Base-by-base conservation (phyloP, 345 rosid species). In the Eucalyptus globulus region DNA sequence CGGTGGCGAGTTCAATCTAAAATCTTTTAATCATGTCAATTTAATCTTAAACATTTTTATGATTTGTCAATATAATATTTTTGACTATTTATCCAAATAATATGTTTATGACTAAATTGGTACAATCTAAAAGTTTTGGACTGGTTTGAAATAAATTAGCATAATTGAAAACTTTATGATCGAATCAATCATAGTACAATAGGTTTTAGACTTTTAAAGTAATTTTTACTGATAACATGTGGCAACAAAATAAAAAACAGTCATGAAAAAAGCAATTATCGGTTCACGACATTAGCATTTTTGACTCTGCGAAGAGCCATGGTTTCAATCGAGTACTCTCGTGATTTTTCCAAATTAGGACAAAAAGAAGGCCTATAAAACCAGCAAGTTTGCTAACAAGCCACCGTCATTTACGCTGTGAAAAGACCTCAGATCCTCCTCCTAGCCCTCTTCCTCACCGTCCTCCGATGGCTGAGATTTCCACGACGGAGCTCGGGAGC, bases 1-100 rank as follows among this genome's bases (percentile, higher is more conserved):
- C 43, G 43, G 6, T 19, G 2, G 10, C 56, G 24, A 8, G 0
- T 53, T 19, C 24, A 19, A 53, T 53, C 58, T 53, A 53, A 53
- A 0, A 53, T 19, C 24, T 53, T 53, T 53, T 53, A 53, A 19
- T 19, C 0, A 0, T 53, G 2, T 53, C 24, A 8, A 53, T 53
- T 53, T 53, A 53, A 53, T 19, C 2, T 19, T 53, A 53, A 53
- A 53, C 5, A 0, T 19, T 2, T 19, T 53, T 0, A 53, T 53
- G 5, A 19, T 53, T 53, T 53, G 58, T 53, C 58, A 19, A 53
- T 53, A 53, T 19, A 19, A 53, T 53, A 0, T 53, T 8, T 19
- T 53, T 0, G 5, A 53, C 58, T 53, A 19, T 19, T 53, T 53
- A 53, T 53, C 10, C 24, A 53, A 53, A 53, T 53, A 53, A 53